phyloP scores from a whole-genome alignment of 2,329 filamentous ascomycete genomes.

The Cladosporium halotolerans region DNA sequence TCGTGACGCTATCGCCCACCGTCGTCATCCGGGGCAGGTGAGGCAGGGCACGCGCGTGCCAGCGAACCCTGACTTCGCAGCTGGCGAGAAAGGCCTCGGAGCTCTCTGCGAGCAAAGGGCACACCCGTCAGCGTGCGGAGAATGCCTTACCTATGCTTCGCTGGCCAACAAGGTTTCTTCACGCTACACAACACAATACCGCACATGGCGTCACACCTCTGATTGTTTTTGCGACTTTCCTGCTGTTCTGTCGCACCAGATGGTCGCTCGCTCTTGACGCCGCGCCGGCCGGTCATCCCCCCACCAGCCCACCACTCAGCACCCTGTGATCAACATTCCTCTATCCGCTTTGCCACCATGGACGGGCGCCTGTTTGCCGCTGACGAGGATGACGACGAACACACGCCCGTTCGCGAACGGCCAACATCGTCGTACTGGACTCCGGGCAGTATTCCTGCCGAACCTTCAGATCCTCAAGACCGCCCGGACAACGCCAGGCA shows the following conservation, averaged over 20 bases:
- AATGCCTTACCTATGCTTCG: too few species aligned
- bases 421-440: conserved; percentile 1
- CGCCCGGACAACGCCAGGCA: conserved; percentile 3
- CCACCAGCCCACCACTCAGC: conserved; percentile 1
- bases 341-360: neutral
- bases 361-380: conserved; percentile 3
- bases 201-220: too few species aligned
- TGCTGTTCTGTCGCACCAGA: neutral
- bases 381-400: conserved; percentile 3
- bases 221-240: neutral
- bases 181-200: too few species aligned
- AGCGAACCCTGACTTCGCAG: neutral
- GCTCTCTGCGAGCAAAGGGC: too few species aligned
- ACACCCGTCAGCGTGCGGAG: too few species aligned
- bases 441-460: neutral
- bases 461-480: neutral
- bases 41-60: neutral
- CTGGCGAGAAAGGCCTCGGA: too few species aligned
- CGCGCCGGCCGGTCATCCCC: neutral
- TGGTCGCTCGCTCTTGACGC: neutral
- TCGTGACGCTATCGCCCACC: neutral
- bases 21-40: neutral
- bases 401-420: neutral
- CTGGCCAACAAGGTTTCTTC: too few species aligned
- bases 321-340: conserved; percentile 8